Evolutionary conservation across 192 early-diverging fungal species (phyloP).

Genomic region (Kickxella alabastrina): DNA sequence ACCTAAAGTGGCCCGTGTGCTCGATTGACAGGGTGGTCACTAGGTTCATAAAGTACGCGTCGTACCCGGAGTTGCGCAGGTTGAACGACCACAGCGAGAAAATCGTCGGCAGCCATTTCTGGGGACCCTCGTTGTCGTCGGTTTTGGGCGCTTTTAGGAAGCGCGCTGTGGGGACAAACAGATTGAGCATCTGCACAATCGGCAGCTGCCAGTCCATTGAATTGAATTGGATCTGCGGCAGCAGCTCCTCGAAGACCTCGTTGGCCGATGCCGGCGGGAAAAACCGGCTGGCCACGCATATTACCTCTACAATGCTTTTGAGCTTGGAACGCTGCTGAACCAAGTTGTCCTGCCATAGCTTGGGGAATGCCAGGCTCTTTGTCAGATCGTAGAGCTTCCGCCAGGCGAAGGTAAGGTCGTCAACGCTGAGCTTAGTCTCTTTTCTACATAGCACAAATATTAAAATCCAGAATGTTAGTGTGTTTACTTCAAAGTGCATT

Average conservation of each 20-base stretch:
- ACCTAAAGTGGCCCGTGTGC: constrained; percentile 25
- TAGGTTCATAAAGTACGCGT: constrained; percentile 68
- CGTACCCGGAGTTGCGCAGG: constrained; percentile 57
- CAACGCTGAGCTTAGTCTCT: constrained; percentile 51
- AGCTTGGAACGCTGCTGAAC: constrained; percentile 47
- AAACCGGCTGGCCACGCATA: constrained; percentile 38
- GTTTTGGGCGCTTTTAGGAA: not conserved
- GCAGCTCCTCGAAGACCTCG: constrained; percentile 74
- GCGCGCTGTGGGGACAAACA: constrained; percentile 65
- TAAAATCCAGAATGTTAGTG: too few species aligned
- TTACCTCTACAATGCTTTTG: constrained; percentile 27
- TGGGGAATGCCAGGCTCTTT: constrained; percentile 56
- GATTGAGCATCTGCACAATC: constrained; percentile 56
- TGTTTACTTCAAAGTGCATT: too few species aligned
- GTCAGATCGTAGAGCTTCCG: constrained; percentile 66
- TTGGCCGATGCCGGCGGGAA: constrained; percentile 62
- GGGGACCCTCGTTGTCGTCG: constrained; percentile 38
- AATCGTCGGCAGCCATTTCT: constrained; percentile 73
- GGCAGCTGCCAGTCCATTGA: constrained; percentile 58
- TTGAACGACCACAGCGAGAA: constrained; percentile 81
- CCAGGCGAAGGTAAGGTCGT: constrained; percentile 72
- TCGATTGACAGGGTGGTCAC: constrained; percentile 64
- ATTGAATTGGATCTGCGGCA: constrained; percentile 71
- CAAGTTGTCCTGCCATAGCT: constrained; percentile 61
- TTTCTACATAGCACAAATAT: constrained; percentile 48